Evolutionary conservation across 352 stramenopile genomes (phyloP).

Genomic region (Pythium folliculosum): DNA sequence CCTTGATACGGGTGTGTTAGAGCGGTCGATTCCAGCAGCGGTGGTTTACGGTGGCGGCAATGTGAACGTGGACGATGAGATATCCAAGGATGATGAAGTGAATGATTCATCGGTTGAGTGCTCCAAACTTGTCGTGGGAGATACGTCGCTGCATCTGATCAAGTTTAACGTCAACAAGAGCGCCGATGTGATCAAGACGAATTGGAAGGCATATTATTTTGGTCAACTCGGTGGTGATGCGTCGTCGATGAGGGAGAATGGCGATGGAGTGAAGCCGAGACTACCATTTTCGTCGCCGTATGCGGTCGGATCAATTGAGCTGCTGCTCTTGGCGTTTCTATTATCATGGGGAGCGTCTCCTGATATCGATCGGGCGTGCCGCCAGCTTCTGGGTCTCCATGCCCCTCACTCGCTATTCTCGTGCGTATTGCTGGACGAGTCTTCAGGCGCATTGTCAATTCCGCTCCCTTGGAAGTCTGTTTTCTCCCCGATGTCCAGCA

Average conservation of each 20-base stretch:
- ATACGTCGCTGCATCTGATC: constrained; percentile 57
- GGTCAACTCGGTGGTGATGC: constrained; percentile 24
- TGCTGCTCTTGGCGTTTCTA: constrained; percentile 70
- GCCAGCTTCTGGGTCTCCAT: constrained; percentile 55
- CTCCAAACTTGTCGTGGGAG: constrained; percentile 55
- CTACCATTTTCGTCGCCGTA: constrained; percentile 43
- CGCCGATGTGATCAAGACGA: constrained; percentile 66
- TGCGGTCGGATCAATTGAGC: constrained; percentile 66
- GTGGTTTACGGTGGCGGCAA: constrained; percentile 45
- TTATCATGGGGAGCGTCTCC: constrained; percentile 72
- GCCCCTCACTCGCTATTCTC: constrained; percentile 56
- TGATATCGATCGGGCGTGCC: constrained; percentile 69
- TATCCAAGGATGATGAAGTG: not conserved
- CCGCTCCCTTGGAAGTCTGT: constrained; percentile 60
- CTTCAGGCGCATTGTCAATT: constrained; percentile 65
- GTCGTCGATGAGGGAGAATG: not conserved
- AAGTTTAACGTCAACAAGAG: constrained; percentile 68
- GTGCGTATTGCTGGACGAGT: constrained; percentile 59
- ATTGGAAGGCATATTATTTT: constrained; percentile 67
- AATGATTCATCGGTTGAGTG: constrained; percentile 40
- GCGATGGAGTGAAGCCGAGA: constrained; percentile 4
- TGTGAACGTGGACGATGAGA: not conserved
- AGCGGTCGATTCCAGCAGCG: constrained; percentile 56
- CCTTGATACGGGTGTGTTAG: constrained; percentile 71
- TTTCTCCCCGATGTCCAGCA: constrained; percentile 14